Base-by-base conservation (phyloP, 805 yeast genomes). In the Wickerhamiella occidentalis region DNA sequence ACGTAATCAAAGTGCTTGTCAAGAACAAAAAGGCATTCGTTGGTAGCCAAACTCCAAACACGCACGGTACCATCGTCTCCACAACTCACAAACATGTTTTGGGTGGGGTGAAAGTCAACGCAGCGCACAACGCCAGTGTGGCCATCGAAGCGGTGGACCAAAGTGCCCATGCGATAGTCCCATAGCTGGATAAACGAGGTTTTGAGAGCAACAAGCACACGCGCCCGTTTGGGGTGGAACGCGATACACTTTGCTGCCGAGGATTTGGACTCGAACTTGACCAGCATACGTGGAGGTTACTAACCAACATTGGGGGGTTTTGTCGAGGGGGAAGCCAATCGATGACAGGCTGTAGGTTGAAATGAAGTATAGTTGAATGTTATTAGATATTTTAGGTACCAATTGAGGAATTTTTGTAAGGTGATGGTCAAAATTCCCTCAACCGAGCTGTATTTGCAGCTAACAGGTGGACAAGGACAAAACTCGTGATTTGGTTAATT, bases 101-200 rank as follows among this genome's bases (percentile, higher is more conserved):
- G 98, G 4, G 97, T 86, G 51, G 96, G 96, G 68, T 92, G 99
- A 75, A 92, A 90, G 64, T 80, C 90, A 38, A 92, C 85, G 52
- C 88, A 80, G 68, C 99, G 80, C 22, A 92, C 98, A 2, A 98
- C 97, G 23, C 99, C 99, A 61, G 85, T 95, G 65, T 92, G 99
- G 60, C 90, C 98, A 68, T 92, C 98, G 62, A 87, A 92, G 51
- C 96, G 77, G 66, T 88, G 97, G 63, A 92, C 80, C 64, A 92
- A 70, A 2, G 96, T 87, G 40, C 99, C 99, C 99, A 92, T 92
- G 62, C 99, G 80, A 69, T 94, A 92, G 68, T 92, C 99, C 99
- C 99, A 92, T 55, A 92, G 74, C 67, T 94, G 98, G 64, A 92
- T 90, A n/a, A 96, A 87, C n/a, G 96, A 86, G 23, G 96, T 85